Base-by-base conservation (phyloP, 2,329 filamentous ascomycete species). In the Alternaria alternata region DNA sequence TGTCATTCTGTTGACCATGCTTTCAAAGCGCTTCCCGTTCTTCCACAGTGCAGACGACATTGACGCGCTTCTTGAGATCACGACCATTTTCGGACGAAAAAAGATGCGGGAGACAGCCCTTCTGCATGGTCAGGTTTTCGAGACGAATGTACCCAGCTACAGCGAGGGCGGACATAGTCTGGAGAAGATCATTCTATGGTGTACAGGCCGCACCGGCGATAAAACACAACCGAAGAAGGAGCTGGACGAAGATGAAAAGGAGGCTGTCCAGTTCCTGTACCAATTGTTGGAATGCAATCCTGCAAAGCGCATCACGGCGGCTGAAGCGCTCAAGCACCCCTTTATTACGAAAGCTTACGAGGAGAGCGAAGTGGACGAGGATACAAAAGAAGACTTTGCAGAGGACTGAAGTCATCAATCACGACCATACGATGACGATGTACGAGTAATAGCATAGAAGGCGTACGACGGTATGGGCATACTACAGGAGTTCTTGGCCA, bases 1-100 rank as follows among this genome's bases (percentile, higher is more conserved):
- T 42, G 94, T 99, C n/a, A 96, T 99, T 56, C 85, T 99, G 3
- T 84, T 99, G n/a, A 99, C 95, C 0, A 91, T 99, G 64, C 84
- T 99, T 14, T 94, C 92, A 41, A 91, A 91, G 57, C 89, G 95
- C 4, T 99, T 99, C 72, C 95, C 95, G 1, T 99, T 99, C 80
- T 99, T 99, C 85, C 97, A 99, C 80, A 96, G 92, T 46, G 91
- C 93, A n/a, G 95, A 99, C 77, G 95, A 99, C 72, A 91, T 99
- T 48, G 95, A 99, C 75, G 95, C 95, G 52, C 91, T 97, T 86
- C 94, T 99, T 68, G 95, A 99, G 79, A 96, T 99, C 67, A 92
- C 94, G 36, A 96, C 93, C 59, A 96, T 99, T 62, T 97, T 98
- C 76, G 95, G 95, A 51, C 85, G 86, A 42, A 89, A 87, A 74